Evolutionary conservation across 1,139 yeast genomes (phyloP), one percentile per base, ranked within the genome.

Genomic region (Yarrowia galli): DNA sequence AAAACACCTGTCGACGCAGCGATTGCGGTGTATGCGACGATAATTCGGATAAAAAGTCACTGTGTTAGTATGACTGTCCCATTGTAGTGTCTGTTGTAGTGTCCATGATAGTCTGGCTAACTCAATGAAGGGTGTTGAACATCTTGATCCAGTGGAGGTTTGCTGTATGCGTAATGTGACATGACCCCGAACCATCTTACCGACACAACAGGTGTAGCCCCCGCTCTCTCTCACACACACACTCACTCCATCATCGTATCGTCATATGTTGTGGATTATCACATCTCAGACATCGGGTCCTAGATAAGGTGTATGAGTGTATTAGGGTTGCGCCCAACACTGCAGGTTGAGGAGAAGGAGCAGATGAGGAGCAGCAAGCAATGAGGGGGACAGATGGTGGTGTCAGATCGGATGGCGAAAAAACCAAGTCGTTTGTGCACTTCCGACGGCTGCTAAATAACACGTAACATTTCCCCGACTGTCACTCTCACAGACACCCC

Each of bases 181-280:
- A n/a, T n/a, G n/a, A n/a, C n/a, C n/a, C n/a, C n/a, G n/a, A n/a
- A n/a, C n/a, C n/a, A n/a, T n/a, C n/a, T n/a, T n/a, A n/a, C n/a
- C n/a, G n/a, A n/a, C n/a, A n/a, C n/a, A n/a, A n/a, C n/a, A n/a
- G n/a, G n/a, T n/a, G n/a, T 9, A 35, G 12, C 18, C 35, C 18
- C 16, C 9, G 3, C 12, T 12, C 6, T n/a, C 8, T 16, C 36
- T 16, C 25, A n/a, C n/a, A n/a, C n/a, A n/a, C 28, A 1, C 42
- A 58, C 64, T 42, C 64, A 42, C 51, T 58, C 64, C 64, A 58
- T 58, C 63, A 56, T 56, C 49, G 42, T 56, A 28, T 56, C 48
- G 63, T 56, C 63, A 23, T 25, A 23, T 25, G 63, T 56, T 38
- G 36, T 28, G 9, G 46, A 23, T 18, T 51, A 35, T 51, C 25